Evolutionary conservation across 1,284 basidiomycete genomes (phyloP).

Genomic region (Cryptococcus jaspeensis): DNA sequence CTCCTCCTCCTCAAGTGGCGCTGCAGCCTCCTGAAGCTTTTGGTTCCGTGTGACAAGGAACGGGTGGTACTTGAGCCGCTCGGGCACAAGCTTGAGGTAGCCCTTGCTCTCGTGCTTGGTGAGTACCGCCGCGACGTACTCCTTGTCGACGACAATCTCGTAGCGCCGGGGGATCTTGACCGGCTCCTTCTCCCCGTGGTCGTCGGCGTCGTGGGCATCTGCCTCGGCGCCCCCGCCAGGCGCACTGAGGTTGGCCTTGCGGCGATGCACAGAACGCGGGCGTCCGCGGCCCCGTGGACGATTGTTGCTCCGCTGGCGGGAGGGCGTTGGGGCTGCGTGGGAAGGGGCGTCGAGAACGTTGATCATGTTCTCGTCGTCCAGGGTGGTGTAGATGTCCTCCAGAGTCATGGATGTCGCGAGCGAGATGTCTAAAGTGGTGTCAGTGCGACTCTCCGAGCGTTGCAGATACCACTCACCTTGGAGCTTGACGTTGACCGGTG

Average conservation of each 20-base stretch:
- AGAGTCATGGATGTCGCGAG: constrained; percentile 83
- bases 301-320: neutral
- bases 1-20: constrained; percentile 2
- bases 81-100: constrained; percentile 74
- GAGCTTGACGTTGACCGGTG: constrained; percentile 63
- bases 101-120: constrained; percentile 74
- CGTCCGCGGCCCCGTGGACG: constrained; percentile 9
- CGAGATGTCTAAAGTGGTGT: constrained; percentile 69
- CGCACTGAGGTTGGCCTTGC: neutral
- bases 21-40: constrained; percentile 3
- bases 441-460: neutral
- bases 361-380: constrained; percentile 79
- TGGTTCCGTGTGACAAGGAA: constrained; percentile 63
- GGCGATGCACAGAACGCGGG: constrained; percentile 11
- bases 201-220: constrained; percentile 10
- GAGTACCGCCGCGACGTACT: constrained; percentile 69
- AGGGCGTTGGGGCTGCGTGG: constrained; percentile 23
- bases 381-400: constrained; percentile 79
- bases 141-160: constrained; percentile 74
- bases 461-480: constrained; percentile 62
- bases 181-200: constrained; percentile 37
- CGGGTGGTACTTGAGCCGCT: constrained; percentile 91
- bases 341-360: constrained; percentile 48
- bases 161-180: constrained; percentile 64
- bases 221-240: neutral